Base-by-base conservation (phyloP, 208 protist genomes). In the Naegleria gruberi region DNA sequence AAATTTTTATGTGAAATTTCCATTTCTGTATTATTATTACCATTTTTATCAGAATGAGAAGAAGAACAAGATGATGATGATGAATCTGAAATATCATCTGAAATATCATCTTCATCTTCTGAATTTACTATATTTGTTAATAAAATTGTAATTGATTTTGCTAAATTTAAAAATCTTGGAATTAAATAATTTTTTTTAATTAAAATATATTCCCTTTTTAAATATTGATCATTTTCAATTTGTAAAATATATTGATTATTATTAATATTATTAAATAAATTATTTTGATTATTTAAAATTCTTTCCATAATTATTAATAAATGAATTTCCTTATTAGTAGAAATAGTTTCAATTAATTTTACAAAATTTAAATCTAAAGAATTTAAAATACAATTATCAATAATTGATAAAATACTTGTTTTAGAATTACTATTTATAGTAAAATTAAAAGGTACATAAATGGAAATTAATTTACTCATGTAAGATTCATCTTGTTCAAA, bases 401-500 rank as follows among this genome's bases (percentile, higher is more conserved):
- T 65, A 10, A 65, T 1, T 4, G 51, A 65, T 30, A 30, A 10
- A 65, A 65, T n/a, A n/a, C n/a, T n/a, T n/a, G n/a, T n/a, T n/a
- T n/a, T n/a, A n/a, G n/a, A n/a, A n/a, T n/a, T n/a, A n/a, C n/a
- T n/a, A n/a, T n/a, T n/a, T n/a, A n/a, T n/a, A n/a, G n/a, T n/a
- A n/a, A n/a, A n/a, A n/a, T n/a, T 30, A 65, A 30, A 23, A 4
- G 51, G 51, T 3, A 65, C 51, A 65, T 30, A 77, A 0, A 77
- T 37, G 34, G 17, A 37, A 77, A 77, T 77, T 37, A 77, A 77
- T 77, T 77, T 77, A 8, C n/a, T 37, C 30, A 77, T 37, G 30
- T 77, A 37, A n/a, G 65, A 37, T 77, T 77, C 65, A 77, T 77
- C 65, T 77, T 77, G 65, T 77, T 77, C 65, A 77, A 77, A 77